Evolutionary conservation across 116 monocot species (phyloP).

Genomic region (Papilionanthe hybrid): DNA sequence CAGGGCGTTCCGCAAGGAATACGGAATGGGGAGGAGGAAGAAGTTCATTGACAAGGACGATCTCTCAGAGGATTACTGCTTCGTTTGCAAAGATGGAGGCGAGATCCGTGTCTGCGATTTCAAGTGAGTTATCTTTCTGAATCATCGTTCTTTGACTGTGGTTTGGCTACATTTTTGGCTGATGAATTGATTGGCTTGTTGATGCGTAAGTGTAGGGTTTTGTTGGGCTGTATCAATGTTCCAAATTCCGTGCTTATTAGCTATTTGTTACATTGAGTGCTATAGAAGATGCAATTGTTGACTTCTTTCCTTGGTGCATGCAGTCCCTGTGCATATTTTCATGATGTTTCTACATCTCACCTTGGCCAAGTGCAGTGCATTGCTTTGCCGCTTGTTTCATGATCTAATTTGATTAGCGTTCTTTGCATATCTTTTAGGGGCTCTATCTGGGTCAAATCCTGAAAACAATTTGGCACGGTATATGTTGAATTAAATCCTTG

Average conservation of each 20-base stretch:
- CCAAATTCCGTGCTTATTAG: not conserved
- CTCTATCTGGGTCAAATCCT: too few species aligned
- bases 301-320: not conserved
- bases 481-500: too few species aligned
- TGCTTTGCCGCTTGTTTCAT: too few species aligned
- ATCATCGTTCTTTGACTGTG: not conserved
- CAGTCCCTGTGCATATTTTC: not conserved
- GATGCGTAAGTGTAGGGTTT: not conserved
- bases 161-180: not conserved
- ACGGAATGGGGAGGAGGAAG: not conserved
- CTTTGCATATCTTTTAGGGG: too few species aligned
- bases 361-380: too few species aligned
- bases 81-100: conserved; percentile 16
- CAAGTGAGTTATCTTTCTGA: not conserved
- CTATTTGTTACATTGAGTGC: not conserved
- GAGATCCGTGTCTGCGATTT: conserved; percentile 16
- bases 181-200: not conserved
- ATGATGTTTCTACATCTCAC: not conserved
- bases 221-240: not conserved
- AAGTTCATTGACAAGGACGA: not conserved
- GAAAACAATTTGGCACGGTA: too few species aligned
- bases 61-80: conserved; percentile 9
- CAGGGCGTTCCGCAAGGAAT: not conserved
- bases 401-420: too few species aligned
- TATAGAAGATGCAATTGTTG: not conserved